These are phyloP conservation scores for Hypoxylon fuscum DNA, from an alignment of 495 filamentous ascomycete genomes.

Conservation along the genomic window DNA sequence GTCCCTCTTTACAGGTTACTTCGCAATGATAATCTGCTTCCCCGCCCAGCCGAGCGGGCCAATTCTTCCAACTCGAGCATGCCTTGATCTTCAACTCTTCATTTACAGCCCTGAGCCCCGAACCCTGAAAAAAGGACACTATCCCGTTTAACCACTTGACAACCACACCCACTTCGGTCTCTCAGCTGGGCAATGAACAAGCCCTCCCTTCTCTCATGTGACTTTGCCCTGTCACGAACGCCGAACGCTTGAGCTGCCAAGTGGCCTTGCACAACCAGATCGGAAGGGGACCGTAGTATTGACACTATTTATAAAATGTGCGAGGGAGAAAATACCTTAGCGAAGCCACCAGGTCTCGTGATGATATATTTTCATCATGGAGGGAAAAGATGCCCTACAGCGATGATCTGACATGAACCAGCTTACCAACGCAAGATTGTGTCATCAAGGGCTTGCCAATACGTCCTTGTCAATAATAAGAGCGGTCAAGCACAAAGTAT, in stretches of 20 bases:
- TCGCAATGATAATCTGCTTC: constrained; percentile 35
- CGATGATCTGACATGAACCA: constrained; percentile 19
- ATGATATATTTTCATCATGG: constrained; percentile 7
- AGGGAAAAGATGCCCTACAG: not conserved
- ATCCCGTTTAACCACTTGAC: constrained; percentile 40
- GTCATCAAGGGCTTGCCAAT: constrained; percentile 27
- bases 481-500: constrained; percentile 34
- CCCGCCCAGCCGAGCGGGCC: constrained; percentile 35
- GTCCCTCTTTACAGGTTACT: constrained; percentile 16
- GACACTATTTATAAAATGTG: constrained; percentile 16
- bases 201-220: constrained; percentile 27
- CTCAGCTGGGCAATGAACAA: constrained; percentile 24
- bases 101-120: constrained; percentile 42
- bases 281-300: constrained; percentile 10
- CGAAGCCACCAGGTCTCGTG: not conserved
- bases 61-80: constrained; percentile 36
- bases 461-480: constrained; percentile 30
- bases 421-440: constrained; percentile 33
- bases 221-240: constrained; percentile 23
- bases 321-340: not conserved
- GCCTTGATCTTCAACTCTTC: constrained; percentile 34
- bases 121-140: constrained; percentile 26
- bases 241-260: constrained; percentile 19
- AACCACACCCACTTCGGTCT: constrained; percentile 33
- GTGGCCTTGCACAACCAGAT: constrained; percentile 5